phyloP scores from a whole-genome alignment of 1,284 basidiomycete genomes.

The Malassezia nana region DNA sequence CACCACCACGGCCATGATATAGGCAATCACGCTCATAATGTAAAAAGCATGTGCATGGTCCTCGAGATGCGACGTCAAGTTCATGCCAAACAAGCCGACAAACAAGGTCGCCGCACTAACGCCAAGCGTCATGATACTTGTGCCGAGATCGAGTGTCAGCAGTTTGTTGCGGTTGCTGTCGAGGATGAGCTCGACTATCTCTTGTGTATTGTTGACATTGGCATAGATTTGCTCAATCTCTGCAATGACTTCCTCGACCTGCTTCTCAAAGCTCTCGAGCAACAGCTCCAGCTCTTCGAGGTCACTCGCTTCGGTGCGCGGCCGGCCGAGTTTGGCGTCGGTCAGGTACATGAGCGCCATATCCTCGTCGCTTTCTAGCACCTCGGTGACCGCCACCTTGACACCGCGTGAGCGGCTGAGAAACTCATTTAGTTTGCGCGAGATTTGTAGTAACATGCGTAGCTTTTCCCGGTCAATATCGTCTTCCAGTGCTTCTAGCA shows the following conservation, averaged over 20 bases:
- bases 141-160: constrained; percentile 80
- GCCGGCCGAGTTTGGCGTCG: constrained; percentile 8
- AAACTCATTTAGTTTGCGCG: constrained; percentile 33
- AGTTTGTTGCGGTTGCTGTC: constrained; percentile 91
- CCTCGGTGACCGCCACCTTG: constrained; percentile 30
- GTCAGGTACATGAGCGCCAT: constrained; percentile 65
- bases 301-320: constrained; percentile 16
- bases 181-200: constrained; percentile 91
- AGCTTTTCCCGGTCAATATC: constrained; percentile 42
- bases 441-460: constrained; percentile 30
- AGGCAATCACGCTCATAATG: constrained; percentile 19
- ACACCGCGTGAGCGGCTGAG: constrained; percentile 28
- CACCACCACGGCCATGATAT: constrained; percentile 21
- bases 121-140: constrained; percentile 83
- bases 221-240: constrained; percentile 30
- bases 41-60: constrained; percentile 31
- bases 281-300: constrained; percentile 75
- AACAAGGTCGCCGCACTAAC: constrained; percentile 83
- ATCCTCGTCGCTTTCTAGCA: constrained; percentile 58
- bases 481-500: constrained; percentile 33
- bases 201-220: constrained; percentile 80
- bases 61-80: constrained; percentile 49
- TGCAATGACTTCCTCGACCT: constrained; percentile 35
- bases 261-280: constrained; percentile 85
- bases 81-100: constrained; percentile 91